These are phyloP conservation scores for Calcarisporium arbuscula DNA, from an alignment of 2,329 filamentous ascomycete genomes.

Conservation along the genomic window DNA sequence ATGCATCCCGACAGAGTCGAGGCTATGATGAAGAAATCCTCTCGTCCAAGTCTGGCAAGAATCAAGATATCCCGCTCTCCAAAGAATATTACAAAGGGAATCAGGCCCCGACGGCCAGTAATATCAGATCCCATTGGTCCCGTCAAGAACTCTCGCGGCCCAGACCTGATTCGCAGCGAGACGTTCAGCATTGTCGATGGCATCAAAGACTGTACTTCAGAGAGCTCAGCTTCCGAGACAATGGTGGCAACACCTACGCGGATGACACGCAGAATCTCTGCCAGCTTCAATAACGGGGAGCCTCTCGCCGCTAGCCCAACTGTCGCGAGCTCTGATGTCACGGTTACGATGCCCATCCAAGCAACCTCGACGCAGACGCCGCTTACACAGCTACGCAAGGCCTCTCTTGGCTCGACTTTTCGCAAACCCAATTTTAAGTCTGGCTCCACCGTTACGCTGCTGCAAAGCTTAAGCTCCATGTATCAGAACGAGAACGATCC, in stretches of 20 bases:
- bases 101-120: slow-evolving; percentile 17
- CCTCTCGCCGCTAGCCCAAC: slow-evolving; percentile 22
- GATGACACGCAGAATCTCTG: slow-evolving; percentile 21
- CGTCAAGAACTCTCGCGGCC: slow-evolving; percentile 28
- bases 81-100: no score
- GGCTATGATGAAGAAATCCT: no score
- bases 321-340: slow-evolving; percentile 21
- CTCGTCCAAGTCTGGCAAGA: no score
- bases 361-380: slow-evolving; percentile 4
- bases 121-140: slow-evolving; percentile 32
- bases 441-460: slow-evolving; percentile 10
- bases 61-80: no score
- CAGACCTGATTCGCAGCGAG: slow-evolving; percentile 27
- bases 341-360: slow-evolving; percentile 15
- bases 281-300: slow-evolving; percentile 19
- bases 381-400: slow-evolving; percentile 12
- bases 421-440: slow-evolving; percentile 8
- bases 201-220: slow-evolving; percentile 26
- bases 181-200: slow-evolving; percentile 26
- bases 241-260: slow-evolving; percentile 8
- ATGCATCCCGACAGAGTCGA: no score
- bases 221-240: slow-evolving; percentile 11
- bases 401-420: slow-evolving; percentile 10
- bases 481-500: slow-evolving; percentile 22
- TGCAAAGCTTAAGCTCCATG: slow-evolving; percentile 7